Conservation (phyloP, 1,284 basidiomycete species). For the Agroathelia rolfsii region DNA sequence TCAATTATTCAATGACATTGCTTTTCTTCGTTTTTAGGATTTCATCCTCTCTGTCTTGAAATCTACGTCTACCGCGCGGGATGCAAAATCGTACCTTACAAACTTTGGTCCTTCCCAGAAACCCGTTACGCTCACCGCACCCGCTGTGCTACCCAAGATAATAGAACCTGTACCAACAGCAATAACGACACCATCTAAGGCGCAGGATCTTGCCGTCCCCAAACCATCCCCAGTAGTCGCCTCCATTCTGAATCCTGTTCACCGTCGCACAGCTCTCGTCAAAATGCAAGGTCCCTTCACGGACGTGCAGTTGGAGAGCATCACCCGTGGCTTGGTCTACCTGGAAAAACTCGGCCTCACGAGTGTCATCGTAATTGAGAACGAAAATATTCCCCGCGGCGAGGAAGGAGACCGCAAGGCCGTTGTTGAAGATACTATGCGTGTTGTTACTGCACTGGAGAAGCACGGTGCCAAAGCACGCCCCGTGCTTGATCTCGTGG, state of each 20-base stretch:
- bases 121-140: conserved; percentile 16
- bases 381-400: conserved; percentile 66
- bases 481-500: conserved; percentile 81
- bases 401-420: conserved; percentile 55
- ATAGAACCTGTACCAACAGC: conserved; percentile 12
- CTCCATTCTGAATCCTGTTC: conserved; percentile 79
- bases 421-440: conserved; percentile 68
- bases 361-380: conserved; percentile 90
- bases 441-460: conserved; percentile 81
- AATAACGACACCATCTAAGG: conserved; percentile 9
- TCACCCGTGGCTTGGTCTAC: conserved; percentile 89
- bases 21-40: conserved; percentile 53
- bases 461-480: conserved; percentile 78
- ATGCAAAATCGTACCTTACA: conserved; percentile 83
- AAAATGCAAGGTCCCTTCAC: conserved; percentile 97
- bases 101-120: conserved; percentile 64
- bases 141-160: conserved; percentile 16
- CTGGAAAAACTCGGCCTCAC: conserved; percentile 93
- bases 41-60: conserved; percentile 94
- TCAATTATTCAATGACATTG: conserved; percentile 25
- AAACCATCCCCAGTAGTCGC: conserved; percentile 56
- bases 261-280: conserved; percentile 83
- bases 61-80: conserved; percentile 86
- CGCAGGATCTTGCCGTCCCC: conserved; percentile 11
- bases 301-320: conserved; percentile 90